Evolutionary conservation across 345 rosid species (phyloP).

Genomic region (Populus euphratica): DNA sequence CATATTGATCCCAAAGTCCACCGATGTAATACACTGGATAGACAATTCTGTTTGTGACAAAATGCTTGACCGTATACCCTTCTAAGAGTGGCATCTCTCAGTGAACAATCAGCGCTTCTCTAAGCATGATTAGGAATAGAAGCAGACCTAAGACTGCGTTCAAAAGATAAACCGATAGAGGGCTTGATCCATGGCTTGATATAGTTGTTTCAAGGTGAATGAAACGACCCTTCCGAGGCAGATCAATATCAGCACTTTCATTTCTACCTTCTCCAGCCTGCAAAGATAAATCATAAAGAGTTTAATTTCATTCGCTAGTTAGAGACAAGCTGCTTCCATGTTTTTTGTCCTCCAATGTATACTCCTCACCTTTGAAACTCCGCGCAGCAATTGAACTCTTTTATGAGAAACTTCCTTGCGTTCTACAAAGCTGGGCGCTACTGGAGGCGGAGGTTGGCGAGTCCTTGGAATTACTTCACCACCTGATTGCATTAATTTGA

Average conservation of each 20-base stretch:
- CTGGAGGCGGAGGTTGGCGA: not conserved
- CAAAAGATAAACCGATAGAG: conserved; percentile 13
- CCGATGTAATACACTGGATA: no score
- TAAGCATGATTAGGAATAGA: conserved; percentile 5
- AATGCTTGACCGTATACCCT: not conserved
- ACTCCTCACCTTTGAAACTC: not conserved
- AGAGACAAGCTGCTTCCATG: not conserved
- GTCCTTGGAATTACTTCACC: not conserved
- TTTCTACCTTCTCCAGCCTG: conserved; percentile 1
- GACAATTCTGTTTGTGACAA: no score
- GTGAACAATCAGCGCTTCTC: not conserved
- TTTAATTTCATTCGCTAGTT: not conserved
- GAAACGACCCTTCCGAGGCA: not conserved
- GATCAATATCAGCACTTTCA: not conserved
- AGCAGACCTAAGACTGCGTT: conserved; percentile 18
- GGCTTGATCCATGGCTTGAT: not conserved
- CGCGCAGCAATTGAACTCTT: not conserved
- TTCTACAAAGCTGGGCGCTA: not conserved
- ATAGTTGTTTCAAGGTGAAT: conserved; percentile 11
- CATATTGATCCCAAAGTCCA: no score
- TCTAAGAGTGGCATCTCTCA: not conserved
- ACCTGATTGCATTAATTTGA: not conserved
- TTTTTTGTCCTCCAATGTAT: not conserved
- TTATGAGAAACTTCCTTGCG: not conserved
- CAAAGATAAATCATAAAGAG: not conserved